These are phyloP conservation scores for Aspergillus pseudonomiae DNA, from an alignment of 2,329 filamentous ascomycete genomes.

Conservation along the genomic window DNA sequence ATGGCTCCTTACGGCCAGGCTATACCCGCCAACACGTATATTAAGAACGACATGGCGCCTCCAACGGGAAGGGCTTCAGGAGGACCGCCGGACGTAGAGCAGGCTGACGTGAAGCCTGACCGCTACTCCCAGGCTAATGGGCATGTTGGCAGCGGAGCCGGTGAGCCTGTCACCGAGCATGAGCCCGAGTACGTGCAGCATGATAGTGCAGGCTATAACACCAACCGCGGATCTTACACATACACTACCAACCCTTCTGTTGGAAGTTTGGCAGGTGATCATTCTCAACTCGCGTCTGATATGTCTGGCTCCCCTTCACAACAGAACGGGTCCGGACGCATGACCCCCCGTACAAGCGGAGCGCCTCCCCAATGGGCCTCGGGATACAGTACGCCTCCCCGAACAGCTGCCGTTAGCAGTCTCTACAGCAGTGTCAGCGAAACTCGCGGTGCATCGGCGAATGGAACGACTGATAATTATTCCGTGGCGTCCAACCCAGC, in stretches of 20 bases:
- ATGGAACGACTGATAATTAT: constrained; percentile 72
- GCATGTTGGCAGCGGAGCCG: constrained; percentile 56
- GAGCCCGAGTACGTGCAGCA: constrained; percentile 84
- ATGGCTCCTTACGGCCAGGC: constrained; percentile 68
- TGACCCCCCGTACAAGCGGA: constrained; percentile 79
- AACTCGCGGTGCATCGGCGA: constrained; percentile 66
- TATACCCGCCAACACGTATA: constrained; percentile 60
- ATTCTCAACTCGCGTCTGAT: constrained; percentile 76
- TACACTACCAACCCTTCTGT: constrained; percentile 71
- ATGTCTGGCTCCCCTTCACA: constrained; percentile 80
- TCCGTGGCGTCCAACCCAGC: constrained; percentile 68
- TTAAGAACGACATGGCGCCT: constrained; percentile 88
- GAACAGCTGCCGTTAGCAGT: constrained; percentile 71
- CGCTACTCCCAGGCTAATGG: constrained; percentile 63
- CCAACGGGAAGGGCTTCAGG: constrained; percentile 66
- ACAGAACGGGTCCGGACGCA: constrained; percentile 78
- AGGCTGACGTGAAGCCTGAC: constrained; percentile 70
- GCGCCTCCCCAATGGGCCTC: constrained; percentile 74
- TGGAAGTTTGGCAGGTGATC: constrained; percentile 69
- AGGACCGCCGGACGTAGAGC: constrained; percentile 62
- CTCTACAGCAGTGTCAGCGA: constrained; percentile 89
- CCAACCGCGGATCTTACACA: constrained; percentile 73
- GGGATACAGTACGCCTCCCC: constrained; percentile 79
- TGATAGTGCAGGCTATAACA: constrained; percentile 70
- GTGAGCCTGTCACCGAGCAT: constrained; percentile 71